These are phyloP conservation scores for Trichoderma koningii DNA, from an alignment of 2,329 filamentous ascomycete species.

Conservation along the genomic window DNA sequence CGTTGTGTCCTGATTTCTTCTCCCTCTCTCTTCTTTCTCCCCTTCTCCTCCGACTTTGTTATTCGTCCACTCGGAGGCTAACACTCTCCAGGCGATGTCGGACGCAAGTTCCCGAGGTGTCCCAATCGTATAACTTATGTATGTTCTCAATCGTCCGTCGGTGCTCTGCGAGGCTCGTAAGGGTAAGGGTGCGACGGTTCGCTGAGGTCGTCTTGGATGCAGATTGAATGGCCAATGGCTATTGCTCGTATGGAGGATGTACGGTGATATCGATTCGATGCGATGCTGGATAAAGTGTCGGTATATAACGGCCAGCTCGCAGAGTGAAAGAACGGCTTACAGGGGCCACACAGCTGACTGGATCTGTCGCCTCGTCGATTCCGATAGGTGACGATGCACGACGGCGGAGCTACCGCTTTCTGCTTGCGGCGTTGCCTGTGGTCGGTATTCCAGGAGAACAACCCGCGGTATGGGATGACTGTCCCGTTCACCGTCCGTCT, in stretches of 20 bases:
- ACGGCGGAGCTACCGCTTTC: slow-evolving; percentile 12
- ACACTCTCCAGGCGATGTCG: not conserved
- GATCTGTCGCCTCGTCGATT: slow-evolving; percentile 16
- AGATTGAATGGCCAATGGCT: not conserved
- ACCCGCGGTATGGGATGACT: slow-evolving; percentile 2
- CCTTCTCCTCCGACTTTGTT: not conserved
- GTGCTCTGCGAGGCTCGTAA: not conserved
- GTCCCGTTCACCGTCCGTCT: not conserved
- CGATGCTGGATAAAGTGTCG: slow-evolving; percentile 3
- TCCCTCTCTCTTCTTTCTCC: not conserved
- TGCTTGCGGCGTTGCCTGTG: not conserved
- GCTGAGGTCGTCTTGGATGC: not conserved
- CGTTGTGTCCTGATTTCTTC: too few relatives aligned
- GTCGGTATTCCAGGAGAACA: not conserved
- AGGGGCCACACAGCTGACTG: slow-evolving; percentile 22
- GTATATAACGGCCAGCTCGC: slow-evolving; percentile 10
- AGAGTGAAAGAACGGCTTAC: not conserved
- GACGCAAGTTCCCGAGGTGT: not conserved
- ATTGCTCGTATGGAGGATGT: not conserved
- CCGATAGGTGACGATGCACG: slow-evolving; percentile 21
- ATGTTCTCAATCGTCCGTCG: not conserved
- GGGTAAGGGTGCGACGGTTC: not conserved
- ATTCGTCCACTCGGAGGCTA: not conserved
- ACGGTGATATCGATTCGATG: not conserved
- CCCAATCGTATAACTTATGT: not conserved